Percentiles rank a stretch among this genome's conserved stretches.
Conservation (phyloP, 306 rosid species). For the Gynostemma pentaphyllum region DNA sequence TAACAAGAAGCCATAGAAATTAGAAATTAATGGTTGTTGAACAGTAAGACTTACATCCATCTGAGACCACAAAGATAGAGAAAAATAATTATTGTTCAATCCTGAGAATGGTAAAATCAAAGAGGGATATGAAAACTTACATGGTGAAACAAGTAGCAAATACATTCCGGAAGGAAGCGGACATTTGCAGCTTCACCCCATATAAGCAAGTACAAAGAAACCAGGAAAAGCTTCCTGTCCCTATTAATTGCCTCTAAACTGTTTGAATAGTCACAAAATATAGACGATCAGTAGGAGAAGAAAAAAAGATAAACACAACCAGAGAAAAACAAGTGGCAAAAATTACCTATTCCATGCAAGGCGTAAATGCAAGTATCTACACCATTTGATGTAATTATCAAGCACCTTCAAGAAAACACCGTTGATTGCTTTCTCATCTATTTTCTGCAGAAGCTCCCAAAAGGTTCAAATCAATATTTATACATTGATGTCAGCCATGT, state of each 20-base stretch:
- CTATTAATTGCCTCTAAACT: slow-evolving; percentile 83
- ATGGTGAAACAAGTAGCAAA: slow-evolving; percentile 89
- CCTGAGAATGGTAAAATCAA: background rate
- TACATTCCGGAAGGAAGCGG: slow-evolving; percentile 96
- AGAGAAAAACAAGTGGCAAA: slow-evolving; percentile 20
- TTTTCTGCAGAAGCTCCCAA: slow-evolving; percentile 45
- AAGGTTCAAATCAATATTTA: background rate
- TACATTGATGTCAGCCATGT: background rate
- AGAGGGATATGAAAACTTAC: slow-evolving; percentile 35
- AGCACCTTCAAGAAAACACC: slow-evolving; percentile 78
- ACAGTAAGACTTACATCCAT: background rate
- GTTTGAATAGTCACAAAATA: slow-evolving; percentile 21
- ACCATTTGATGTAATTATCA: slow-evolving; percentile 87
- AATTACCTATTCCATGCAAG: slow-evolving; percentile 82
- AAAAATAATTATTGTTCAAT: background rate
- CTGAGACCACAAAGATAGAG: background rate
- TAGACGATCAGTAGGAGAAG: slow-evolving; percentile 16
- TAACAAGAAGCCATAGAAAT: background rate
- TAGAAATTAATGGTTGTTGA: background rate
- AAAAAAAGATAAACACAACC: slow-evolving; percentile 10
- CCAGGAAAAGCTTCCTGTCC: slow-evolving; percentile 73
- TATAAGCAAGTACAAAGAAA: slow-evolving; percentile 80
- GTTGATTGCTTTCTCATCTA: slow-evolving; percentile 76
- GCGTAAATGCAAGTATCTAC: slow-evolving; percentile 74
- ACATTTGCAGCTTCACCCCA: slow-evolving; percentile 99